Conservation (phyloP, 768 basidiomycete genomes). For the Galerina marginata region DNA sequence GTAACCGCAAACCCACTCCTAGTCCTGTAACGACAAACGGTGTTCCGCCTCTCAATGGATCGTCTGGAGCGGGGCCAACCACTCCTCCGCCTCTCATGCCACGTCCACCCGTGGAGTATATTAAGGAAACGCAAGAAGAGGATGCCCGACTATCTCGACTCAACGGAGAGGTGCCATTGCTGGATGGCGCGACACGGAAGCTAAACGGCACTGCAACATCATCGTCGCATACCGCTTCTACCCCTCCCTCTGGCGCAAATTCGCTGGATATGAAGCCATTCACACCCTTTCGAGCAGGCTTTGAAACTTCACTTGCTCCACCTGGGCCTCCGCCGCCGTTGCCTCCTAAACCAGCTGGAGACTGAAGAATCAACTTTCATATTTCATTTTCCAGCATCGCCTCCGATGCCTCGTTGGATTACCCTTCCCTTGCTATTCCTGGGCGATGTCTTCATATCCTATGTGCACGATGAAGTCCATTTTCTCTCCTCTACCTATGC, state of each 20-base stretch:
- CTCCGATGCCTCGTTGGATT: no score
- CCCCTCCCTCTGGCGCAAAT: slow-evolving; percentile 7
- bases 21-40: slow-evolving; percentile 12
- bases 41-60: slow-evolving; percentile 14
- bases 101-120: slow-evolving; percentile 79
- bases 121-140: slow-evolving; percentile 80
- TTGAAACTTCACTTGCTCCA: slow-evolving; percentile 30
- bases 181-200: slow-evolving; percentile 16
- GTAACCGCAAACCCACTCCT: slow-evolving; percentile 12
- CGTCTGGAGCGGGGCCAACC: slow-evolving; percentile 28
- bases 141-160: slow-evolving; percentile 60
- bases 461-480: no score
- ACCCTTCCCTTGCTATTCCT: no score
- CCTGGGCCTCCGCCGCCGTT: slow-evolving; percentile 41
- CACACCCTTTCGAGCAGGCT: slow-evolving; percentile 50
- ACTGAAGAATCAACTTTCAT: not conserved
- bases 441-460: no score
- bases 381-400: no score
- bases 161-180: slow-evolving; percentile 34
- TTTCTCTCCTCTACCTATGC: no score
- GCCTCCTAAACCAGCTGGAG: slow-evolving; percentile 30
- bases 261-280: slow-evolving; percentile 49
- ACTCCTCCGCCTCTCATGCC: slow-evolving; percentile 77
- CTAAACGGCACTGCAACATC: slow-evolving; percentile 4
- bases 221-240: not conserved